Evolutionary conservation across 805 yeast species (phyloP).

Genomic region (Starmerella ratchasimensis): DNA sequence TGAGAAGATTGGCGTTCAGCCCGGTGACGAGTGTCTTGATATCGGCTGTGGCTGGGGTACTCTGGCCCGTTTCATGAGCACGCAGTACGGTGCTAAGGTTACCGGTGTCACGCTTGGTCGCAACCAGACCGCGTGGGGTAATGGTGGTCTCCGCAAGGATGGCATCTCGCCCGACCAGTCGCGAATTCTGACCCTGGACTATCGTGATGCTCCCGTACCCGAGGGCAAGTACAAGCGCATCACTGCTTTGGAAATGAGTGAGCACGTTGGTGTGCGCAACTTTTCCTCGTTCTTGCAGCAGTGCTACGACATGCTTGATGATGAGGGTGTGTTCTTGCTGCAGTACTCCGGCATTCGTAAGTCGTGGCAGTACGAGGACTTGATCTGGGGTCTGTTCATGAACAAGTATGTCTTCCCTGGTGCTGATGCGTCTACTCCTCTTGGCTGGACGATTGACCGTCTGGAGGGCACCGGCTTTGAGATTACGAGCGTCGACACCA

Average conservation of each 20-base stretch:
- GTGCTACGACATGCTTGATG: constrained; percentile 76
- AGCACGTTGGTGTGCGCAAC: constrained; percentile 87
- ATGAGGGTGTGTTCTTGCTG: constrained; percentile 74
- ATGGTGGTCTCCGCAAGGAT: constrained; percentile 48
- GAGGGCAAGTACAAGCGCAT: constrained; percentile 60
- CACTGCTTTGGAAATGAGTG: constrained; percentile 89
- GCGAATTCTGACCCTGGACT: constrained; percentile 66
- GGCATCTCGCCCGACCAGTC: constrained; percentile 60
- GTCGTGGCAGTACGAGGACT: constrained; percentile 88
- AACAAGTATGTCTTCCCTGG: constrained; percentile 95
- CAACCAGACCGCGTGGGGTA: constrained; percentile 88
- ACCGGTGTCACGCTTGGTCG: constrained; percentile 84
- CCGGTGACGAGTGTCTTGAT: constrained; percentile 67
- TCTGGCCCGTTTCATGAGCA: constrained; percentile 68
- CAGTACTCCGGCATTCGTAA: constrained; percentile 88
- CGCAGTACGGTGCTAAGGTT: constrained; percentile 68
- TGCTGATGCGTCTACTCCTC: constrained; percentile 91
- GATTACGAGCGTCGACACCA: constrained; percentile 67
- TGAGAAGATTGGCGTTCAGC: constrained; percentile 61
- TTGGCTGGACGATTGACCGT: constrained; percentile 62
- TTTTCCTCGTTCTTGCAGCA: constrained; percentile 62
- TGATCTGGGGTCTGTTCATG: constrained; percentile 91
- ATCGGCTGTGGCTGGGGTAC: constrained; percentile 97
- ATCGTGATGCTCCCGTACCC: constrained; percentile 78
- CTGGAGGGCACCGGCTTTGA: constrained; percentile 81